Evolutionary conservation across 2,329 filamentous ascomycete species (phyloP).

Genomic region (Meredithiella fracta): DNA sequence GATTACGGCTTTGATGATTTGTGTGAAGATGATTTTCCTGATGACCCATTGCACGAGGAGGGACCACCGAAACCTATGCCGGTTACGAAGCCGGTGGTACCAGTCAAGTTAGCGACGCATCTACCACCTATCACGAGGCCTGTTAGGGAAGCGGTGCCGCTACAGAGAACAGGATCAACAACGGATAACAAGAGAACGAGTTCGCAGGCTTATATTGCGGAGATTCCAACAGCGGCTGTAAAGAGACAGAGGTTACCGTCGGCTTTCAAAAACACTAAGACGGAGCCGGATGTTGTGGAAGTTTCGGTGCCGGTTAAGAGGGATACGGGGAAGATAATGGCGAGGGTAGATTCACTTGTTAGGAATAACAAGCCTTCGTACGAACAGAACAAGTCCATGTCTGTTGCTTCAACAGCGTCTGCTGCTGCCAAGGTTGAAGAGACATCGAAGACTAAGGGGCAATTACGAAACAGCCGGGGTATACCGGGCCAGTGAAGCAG

Average conservation of each 20-base stretch:
- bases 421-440: not conserved
- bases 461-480: not conserved
- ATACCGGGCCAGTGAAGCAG: not conserved
- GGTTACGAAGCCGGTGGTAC: not conserved
- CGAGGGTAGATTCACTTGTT: constrained; percentile 1
- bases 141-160: not conserved
- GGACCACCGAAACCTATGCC: constrained; percentile 8
- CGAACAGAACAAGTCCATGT: not conserved
- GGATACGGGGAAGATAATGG: not conserved
- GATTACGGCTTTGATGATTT: constrained; percentile 14
- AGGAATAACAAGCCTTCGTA: not conserved
- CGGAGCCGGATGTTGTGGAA: not conserved
- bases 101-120: constrained; percentile 3
- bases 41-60: constrained; percentile 11
- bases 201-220: not conserved
- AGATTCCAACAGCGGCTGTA: constrained; percentile 7
- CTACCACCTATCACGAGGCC: constrained; percentile 5
- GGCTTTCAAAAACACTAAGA: not conserved
- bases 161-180: not conserved
- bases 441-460: not conserved
- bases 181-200: not conserved
- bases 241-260: constrained; percentile 9
- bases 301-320: not conserved
- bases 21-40: constrained; percentile 11
- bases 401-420: not conserved